A percentile compares a stretch with the other conserved stretches of the same genome.
Evolutionary conservation across 805 yeast species (phyloP).

Genomic region (Sugiyamaella marilandica): DNA sequence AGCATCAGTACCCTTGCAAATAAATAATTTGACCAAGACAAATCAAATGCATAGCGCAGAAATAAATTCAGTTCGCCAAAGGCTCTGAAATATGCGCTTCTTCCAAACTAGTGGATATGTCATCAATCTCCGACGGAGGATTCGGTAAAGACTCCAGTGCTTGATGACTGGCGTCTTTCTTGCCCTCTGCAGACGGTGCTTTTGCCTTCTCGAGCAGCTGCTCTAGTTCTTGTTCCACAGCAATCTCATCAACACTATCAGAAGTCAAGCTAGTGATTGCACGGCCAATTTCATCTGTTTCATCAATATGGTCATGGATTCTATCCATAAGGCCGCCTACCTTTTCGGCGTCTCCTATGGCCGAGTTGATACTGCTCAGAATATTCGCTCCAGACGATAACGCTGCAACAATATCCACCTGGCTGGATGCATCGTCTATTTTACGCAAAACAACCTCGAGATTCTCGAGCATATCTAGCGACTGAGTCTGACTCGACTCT

Average conservation of each 20-base stretch:
- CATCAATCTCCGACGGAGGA: neutral
- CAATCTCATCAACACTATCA: slow-evolving; percentile 31
- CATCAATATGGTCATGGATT: slow-evolving; percentile 36
- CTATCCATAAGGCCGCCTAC: slow-evolving; percentile 41
- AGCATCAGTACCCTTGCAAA: too few relatives aligned
- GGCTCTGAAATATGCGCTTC: slow-evolving; percentile 1
- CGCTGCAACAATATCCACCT: slow-evolving; percentile 36
- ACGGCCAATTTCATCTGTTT: slow-evolving; percentile 38
- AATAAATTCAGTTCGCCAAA: slow-evolving; percentile 11
- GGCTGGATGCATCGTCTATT: slow-evolving; percentile 42
- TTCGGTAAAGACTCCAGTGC: neutral
- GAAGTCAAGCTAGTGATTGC: slow-evolving; percentile 31
- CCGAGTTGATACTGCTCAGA: slow-evolving; percentile 37
- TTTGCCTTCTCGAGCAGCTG: slow-evolving; percentile 22
- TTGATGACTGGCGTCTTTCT: neutral
- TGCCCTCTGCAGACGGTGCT: neutral
- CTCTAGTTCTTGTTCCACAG: slow-evolving; percentile 39
- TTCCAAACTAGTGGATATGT: neutral
- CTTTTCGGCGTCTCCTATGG: slow-evolving; percentile 41
- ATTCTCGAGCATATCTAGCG: slow-evolving; percentile 35
- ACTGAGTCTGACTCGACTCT: slow-evolving; percentile 32
- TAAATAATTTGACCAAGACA: too few relatives aligned
- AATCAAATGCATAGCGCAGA: too few relatives aligned
- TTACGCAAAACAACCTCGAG: slow-evolving; percentile 37
- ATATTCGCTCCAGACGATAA: slow-evolving; percentile 36